Conservation (phyloP, 202 grass and related monocot species). For the Zizania palustris region DNA sequence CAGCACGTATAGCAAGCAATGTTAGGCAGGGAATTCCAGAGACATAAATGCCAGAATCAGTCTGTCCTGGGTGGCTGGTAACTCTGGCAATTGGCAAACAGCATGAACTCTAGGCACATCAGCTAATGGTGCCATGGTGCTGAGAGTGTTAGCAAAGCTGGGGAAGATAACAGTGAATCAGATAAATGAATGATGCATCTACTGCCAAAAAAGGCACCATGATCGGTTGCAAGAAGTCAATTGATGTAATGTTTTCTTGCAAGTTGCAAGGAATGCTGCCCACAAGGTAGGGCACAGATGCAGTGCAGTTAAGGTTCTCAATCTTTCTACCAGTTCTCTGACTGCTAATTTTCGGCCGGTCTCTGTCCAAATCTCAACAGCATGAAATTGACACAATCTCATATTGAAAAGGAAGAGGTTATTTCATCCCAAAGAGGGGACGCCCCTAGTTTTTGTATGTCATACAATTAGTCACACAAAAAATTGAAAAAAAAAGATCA, state of each 20-base stretch:
- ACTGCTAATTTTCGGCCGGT: slow-evolving; percentile 1
- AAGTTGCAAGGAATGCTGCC: neutral
- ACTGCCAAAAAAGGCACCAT: neutral
- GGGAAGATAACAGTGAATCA: slow-evolving; percentile 15
- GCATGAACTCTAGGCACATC: slow-evolving; percentile 10
- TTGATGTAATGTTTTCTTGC: neutral
- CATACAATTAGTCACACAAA: too few species aligned
- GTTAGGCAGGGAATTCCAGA: slow-evolving; percentile 37
- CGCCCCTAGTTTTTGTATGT: too few species aligned
- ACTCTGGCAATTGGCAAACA: slow-evolving; percentile 6
- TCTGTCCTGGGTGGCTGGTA: slow-evolving; percentile 43
- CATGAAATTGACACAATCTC: neutral
- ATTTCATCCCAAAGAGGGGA: too few species aligned
- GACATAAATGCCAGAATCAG: slow-evolving; percentile 32
- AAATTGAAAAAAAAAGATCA: too few species aligned
- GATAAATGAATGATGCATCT: neutral
- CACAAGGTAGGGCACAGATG: slow-evolving; percentile 9
- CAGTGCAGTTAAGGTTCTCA: neutral
- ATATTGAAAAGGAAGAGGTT: too few species aligned
- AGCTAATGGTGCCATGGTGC: neutral
- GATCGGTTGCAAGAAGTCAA: neutral
- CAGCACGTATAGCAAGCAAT: slow-evolving; percentile 24
- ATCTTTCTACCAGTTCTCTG: slow-evolving; percentile 14
- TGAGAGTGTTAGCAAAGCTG: neutral
- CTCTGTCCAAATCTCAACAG: neutral